Evolutionary conservation across 352 stramenopile genomes (phyloP).

Genomic region (Globisporangium rhizosaccharum): DNA sequence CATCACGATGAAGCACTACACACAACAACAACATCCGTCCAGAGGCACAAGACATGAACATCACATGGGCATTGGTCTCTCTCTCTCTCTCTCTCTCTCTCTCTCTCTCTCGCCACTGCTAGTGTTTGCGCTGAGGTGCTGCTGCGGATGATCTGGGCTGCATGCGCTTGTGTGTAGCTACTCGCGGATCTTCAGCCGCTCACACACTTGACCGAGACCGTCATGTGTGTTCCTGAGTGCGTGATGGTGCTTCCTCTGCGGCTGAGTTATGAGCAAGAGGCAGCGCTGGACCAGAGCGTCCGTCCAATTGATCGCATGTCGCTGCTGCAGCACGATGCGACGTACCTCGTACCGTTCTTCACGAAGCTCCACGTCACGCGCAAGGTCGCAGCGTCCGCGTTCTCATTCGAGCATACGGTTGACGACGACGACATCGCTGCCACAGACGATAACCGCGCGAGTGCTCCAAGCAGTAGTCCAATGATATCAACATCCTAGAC

Average conservation of each 20-base stretch:
- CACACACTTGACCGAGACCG: constrained; percentile 87
- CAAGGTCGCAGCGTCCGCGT: constrained; percentile 17
- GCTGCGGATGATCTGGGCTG: not conserved
- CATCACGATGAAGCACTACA: constrained; percentile 89
- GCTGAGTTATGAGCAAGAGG: constrained; percentile 64
- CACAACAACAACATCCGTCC: constrained; percentile 78
- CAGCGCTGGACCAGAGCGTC: constrained; percentile 65
- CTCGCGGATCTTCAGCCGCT: constrained; percentile 85
- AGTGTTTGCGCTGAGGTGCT: too few relatives aligned
- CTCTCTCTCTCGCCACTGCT: not conserved
- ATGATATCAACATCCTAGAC: too few relatives aligned
- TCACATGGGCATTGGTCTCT: not conserved
- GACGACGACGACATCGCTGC: constrained; percentile 37
- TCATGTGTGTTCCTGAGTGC: constrained; percentile 92
- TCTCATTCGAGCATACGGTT: constrained; percentile 23
- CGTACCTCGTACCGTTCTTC: constrained; percentile 77
- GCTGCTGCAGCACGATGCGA: constrained; percentile 77
- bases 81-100: too few relatives aligned
- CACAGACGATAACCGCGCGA: constrained; percentile 30
- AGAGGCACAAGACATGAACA: constrained; percentile 72
- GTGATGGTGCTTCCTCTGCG: constrained; percentile 22
- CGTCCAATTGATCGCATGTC: constrained; percentile 76
- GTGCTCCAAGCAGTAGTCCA: too few relatives aligned
- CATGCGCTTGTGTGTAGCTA: constrained; percentile 26
- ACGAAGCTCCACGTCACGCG: constrained; percentile 57